A percentile compares a stretch with the other conserved stretches of the same genome.
Conservation (phyloP, 176 grass and related monocot genomes). For the Ensete ventricosum region DNA sequence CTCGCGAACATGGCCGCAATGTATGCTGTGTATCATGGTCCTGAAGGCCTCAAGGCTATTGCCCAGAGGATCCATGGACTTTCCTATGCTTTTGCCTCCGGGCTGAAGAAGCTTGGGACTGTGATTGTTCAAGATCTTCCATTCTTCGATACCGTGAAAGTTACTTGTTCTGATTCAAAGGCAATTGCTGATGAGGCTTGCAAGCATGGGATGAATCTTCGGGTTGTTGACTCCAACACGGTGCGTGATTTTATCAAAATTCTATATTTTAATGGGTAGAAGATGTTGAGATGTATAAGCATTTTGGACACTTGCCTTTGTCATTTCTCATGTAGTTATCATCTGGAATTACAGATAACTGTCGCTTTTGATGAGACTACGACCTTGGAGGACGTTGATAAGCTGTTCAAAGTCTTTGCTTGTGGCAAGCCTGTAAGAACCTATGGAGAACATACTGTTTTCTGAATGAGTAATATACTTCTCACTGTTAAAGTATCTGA, state of each 20-base stretch:
- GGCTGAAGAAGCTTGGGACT: constrained; percentile 82
- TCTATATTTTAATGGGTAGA: neutral
- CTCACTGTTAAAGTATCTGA: neutral
- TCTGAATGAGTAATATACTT: neutral
- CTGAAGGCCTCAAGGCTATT: constrained; percentile 76
- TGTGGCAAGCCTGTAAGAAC: constrained; percentile 76
- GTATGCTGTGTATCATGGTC: constrained; percentile 97
- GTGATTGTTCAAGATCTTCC: constrained; percentile 89
- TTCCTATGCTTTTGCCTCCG: constrained; percentile 62
- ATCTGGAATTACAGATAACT: constrained; percentile 44
- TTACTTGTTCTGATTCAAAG: constrained; percentile 61
- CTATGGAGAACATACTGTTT: neutral
- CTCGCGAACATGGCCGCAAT: constrained; percentile 99
- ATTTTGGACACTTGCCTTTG: neutral
- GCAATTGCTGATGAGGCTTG: constrained; percentile 58
- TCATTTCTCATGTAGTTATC: neutral
- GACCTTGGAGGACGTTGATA: constrained; percentile 87
- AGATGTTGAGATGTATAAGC: neutral
- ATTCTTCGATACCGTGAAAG: constrained; percentile 92
- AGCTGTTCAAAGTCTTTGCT: constrained; percentile 87
- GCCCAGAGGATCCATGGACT: constrained; percentile 85
- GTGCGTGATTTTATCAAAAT: constrained; percentile 29
- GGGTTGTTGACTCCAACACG: constrained; percentile 66
- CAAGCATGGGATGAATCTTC: constrained; percentile 89
- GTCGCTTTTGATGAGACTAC: constrained; percentile 93